These are phyloP conservation scores for Solanum appendiculatum DNA, from an alignment of 257 asterid species.

Conservation along the genomic window DNA sequence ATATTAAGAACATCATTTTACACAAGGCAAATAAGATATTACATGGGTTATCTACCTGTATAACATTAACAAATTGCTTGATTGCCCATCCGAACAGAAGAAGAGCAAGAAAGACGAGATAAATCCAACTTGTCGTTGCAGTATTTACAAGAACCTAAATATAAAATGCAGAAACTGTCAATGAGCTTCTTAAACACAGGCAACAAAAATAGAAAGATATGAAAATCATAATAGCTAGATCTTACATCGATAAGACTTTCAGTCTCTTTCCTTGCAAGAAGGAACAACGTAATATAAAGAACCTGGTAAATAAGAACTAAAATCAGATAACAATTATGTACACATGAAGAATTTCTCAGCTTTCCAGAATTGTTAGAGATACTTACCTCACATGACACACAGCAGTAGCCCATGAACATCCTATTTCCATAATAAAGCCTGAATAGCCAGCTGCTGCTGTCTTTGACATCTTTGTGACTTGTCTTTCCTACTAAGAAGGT, in stretches of 20 bases:
- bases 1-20: not conserved
- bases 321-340: not conserved
- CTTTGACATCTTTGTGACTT: conserved; percentile 93
- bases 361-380: not conserved
- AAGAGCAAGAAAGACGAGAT: conserved; percentile 35
- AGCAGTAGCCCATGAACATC: conserved; percentile 83
- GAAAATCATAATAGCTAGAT: conserved; percentile 7
- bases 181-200: not conserved
- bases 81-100: conserved; percentile 65
- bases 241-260: conserved; percentile 54
- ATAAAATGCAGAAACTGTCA: not conserved
- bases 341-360: not conserved
- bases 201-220: not conserved
- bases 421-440: conserved; percentile 77
- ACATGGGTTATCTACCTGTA: conserved; percentile 47
- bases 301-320: conserved; percentile 37
- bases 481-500: conserved; percentile 73
- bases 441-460: conserved; percentile 90
- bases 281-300: conserved; percentile 73
- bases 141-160: conserved; percentile 52
- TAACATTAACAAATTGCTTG: conserved; percentile 72
- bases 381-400: conserved; percentile 91
- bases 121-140: conserved; percentile 42
- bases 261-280: conserved; percentile 56
- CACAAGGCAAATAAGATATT: not conserved